Evolutionary conservation across 2,329 filamentous ascomycete species (phyloP), one percentile per base, ranked within the genome.

Genomic region (Monosporascus sp.): DNA sequence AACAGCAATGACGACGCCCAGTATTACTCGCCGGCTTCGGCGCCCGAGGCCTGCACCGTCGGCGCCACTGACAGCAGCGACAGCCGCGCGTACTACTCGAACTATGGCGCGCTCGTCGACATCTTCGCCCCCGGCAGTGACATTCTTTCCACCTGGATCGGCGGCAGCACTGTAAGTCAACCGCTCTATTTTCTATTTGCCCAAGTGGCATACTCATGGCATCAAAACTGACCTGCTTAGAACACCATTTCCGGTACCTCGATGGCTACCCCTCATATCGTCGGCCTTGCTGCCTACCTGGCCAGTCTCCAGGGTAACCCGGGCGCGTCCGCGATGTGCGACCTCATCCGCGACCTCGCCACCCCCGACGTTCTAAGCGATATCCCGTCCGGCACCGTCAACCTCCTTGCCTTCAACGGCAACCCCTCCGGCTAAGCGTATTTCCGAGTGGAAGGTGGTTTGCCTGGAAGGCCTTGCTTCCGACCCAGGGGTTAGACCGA

Each of bases 181-280:
- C n/a, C 38, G 20, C 14, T 46, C 43, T 2, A 14, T 2, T 43
- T 43, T 17, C 43, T 27, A 6, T 27, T 46, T n/a, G 38, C 7
- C 20, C 14, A 22, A 11, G 6, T 25, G 2, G 31, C 43, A 24
- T 25, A 0, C 17, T 11, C 5, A 41, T 37, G 37, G 22, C 46
- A 31, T 48, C 55, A 61, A 50, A 64, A 20, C 5, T 52, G 7
- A 35, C 70, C 61, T 6, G 73, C 75, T 22, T 73, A 65, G n/a
- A 69, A 69, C 47, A 73, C 63, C 25, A 73, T 83, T 60, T 78
- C 73, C 17, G 84, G 83, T 31, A 87, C 84, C 6, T 82, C 77
- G 37, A 85, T 85, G 82, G 80, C 83, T 2, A 71, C 75, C 4
- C 83, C 83, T 0, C 82, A 85, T 61, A 72, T 87, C 50, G 73